phyloP scores from a whole-genome alignment of 192 early-diverging fungal genomes.

The Coemansia sp. region DNA sequence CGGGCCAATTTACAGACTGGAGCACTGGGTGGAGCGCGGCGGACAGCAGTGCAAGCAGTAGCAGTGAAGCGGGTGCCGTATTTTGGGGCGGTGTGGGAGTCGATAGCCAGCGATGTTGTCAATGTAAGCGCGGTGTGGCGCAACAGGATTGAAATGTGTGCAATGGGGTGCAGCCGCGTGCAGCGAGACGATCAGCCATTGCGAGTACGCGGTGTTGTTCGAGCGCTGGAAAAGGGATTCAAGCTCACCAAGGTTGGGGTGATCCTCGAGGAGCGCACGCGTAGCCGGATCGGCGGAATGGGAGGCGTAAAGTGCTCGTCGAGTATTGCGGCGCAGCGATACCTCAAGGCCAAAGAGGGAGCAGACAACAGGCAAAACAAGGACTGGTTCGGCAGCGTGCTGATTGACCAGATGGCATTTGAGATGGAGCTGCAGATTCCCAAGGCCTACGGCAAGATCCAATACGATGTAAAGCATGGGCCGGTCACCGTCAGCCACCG shows the following conservation, averaged over 20 bases:
- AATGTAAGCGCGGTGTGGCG: slow-evolving; percentile 52
- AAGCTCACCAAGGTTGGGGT: slow-evolving; percentile 45
- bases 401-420: slow-evolving; percentile 52
- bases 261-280: slow-evolving; percentile 54
- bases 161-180: slow-evolving; percentile 52
- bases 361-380: slow-evolving; percentile 1
- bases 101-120: slow-evolving; percentile 45
- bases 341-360: slow-evolving; percentile 27
- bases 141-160: slow-evolving; percentile 51
- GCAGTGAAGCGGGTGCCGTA: slow-evolving; percentile 54
- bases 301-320: slow-evolving; percentile 31
- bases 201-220: slow-evolving; percentile 40
- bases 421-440: slow-evolving; percentile 53
- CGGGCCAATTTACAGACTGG: slow-evolving; percentile 26
- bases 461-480: slow-evolving; percentile 53
- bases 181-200: slow-evolving; percentile 47
- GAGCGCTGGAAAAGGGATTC: slow-evolving; percentile 52
- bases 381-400: slow-evolving; percentile 29
- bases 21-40: slow-evolving; percentile 20
- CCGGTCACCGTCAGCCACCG: slow-evolving; percentile 52
- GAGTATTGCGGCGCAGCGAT: slow-evolving; percentile 33
- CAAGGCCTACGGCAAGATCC: slow-evolving; percentile 48
- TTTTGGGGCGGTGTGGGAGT: slow-evolving; percentile 46
- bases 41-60: slow-evolving; percentile 26
- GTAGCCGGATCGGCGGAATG: slow-evolving; percentile 17